Base-by-base conservation (phyloP, 2,329 filamentous ascomycete species). In the Boeremia exigua region DNA sequence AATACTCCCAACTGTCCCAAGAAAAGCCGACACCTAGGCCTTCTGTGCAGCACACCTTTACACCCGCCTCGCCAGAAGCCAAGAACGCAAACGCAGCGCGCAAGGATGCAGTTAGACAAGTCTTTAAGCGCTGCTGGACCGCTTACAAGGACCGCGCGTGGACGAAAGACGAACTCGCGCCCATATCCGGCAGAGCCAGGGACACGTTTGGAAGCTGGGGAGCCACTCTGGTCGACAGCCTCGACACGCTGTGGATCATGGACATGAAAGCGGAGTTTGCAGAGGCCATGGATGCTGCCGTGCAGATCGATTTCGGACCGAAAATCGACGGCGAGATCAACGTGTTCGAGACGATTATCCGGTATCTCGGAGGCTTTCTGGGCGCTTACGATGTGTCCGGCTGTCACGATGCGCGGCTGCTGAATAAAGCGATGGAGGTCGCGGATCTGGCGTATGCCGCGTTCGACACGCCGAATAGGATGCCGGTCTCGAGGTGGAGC, bases 381-480 rank as follows among this genome's bases (percentile, higher is more conserved):
- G 88, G 86, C 34, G 94, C 93, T 3, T 96, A 95, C 71, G 94
- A 98, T 76, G 82, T 97, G 47, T 92, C 89, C 44, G 89, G 85
- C 59, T 66, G 62, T 9, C 67, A 72, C 38, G 89, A 96, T 68
- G 76, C 81, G 14, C 79, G 88, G 19, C 80, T 96, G 10, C 81
- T 96, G 28, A 84, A 88, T 52, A 95, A 95, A 75, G 90, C 92
- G 1, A 81, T 89, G 30, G 88, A 94, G 75, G 83, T 95, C 27
- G 91, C 86, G 33, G 89, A 94, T 66, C 82, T 96, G 55, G 79
- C 96, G 32, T 92, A 93, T 79, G 86, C 88, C 42, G 84, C 89
- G 6, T 96, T 96, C 68, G 92, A 96, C 75, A 97, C 94, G 0
- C 92, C 93, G 0, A 97, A 97, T 74, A 86, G 92, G 62, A 96